Conservation (phyloP, 768 basidiomycete species). For the Pholiota molesta region DNA sequence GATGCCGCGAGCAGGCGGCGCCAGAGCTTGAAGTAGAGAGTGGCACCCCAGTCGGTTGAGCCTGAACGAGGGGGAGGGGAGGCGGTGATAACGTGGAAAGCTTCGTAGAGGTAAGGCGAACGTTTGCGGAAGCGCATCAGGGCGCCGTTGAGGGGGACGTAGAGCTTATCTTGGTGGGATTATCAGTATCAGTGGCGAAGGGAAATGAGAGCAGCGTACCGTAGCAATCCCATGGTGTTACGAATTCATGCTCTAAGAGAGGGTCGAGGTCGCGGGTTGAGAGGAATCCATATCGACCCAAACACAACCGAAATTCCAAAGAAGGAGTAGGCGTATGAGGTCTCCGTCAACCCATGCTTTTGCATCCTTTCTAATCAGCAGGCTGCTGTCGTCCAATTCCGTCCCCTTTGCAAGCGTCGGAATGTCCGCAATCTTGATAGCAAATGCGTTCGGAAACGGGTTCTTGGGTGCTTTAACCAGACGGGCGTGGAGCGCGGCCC, state of each 20-base stretch:
- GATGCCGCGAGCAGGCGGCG: constrained; percentile 74
- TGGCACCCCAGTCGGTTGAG: constrained; percentile 93
- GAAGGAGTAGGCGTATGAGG: constrained; percentile 80
- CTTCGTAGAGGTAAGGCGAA: constrained; percentile 97
- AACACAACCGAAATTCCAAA: constrained; percentile 91
- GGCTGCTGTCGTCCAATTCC: constrained; percentile 63
- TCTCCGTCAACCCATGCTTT: constrained; percentile 97
- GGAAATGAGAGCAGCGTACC: constrained; percentile 24
- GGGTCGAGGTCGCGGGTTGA: constrained; percentile 87
- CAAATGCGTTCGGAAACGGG: constrained; percentile 74
- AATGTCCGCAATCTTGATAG: constrained; percentile 72
- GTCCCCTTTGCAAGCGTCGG: constrained; percentile 72
- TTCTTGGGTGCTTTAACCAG: too few relatives aligned
- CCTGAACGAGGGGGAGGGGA: constrained; percentile 72
- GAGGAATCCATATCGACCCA: constrained; percentile 98
- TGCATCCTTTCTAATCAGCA: constrained; percentile 65
- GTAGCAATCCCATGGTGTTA: constrained; percentile 99
- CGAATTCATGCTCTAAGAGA: constrained; percentile 91
- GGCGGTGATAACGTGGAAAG: constrained; percentile 87
- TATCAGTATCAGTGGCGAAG: too few relatives aligned
- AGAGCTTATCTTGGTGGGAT: constrained; percentile 33
- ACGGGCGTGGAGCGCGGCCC: too few relatives aligned
- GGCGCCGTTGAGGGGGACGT: constrained; percentile 83
- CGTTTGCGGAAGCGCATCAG: constrained; percentile 90
- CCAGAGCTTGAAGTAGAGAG: constrained; percentile 91